Conservation (phyloP, 2,329 filamentous ascomycete species). For the Sclerotinia subarctica region DNA sequence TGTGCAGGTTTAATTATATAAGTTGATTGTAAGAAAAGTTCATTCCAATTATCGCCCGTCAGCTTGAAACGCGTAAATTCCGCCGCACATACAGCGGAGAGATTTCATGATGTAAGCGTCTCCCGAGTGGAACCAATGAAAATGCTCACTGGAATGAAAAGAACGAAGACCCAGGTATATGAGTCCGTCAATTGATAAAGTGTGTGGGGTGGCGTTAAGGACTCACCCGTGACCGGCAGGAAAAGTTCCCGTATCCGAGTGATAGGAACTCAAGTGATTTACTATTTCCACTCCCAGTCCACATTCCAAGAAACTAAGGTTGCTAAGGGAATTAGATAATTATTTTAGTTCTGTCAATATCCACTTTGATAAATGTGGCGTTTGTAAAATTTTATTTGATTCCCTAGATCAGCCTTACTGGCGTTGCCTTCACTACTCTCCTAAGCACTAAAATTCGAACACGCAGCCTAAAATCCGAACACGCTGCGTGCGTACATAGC, state of each 20-base stretch:
- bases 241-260: slow-evolving; percentile 6
- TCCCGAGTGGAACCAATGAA: slow-evolving; percentile 1
- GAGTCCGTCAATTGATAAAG: neutral
- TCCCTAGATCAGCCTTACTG: no score
- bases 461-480: neutral
- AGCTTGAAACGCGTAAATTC: neutral
- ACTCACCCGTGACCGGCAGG: neutral
- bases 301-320: neutral
- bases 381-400: no score
- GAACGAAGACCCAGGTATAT: neutral
- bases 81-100: neutral
- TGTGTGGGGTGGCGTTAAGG: neutral
- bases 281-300: neutral
- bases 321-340: no score
- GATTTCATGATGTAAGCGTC: neutral
- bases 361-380: no score
- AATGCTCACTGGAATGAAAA: neutral
- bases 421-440: no score
- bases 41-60: neutral
- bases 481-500: neutral
- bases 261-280: neutral
- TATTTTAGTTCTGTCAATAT: no score
- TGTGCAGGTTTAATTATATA: neutral
- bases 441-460: no score
- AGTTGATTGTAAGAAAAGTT: neutral